phyloP scores from a whole-genome alignment of 345 rosid genomes.

The Populus tremula region DNA sequence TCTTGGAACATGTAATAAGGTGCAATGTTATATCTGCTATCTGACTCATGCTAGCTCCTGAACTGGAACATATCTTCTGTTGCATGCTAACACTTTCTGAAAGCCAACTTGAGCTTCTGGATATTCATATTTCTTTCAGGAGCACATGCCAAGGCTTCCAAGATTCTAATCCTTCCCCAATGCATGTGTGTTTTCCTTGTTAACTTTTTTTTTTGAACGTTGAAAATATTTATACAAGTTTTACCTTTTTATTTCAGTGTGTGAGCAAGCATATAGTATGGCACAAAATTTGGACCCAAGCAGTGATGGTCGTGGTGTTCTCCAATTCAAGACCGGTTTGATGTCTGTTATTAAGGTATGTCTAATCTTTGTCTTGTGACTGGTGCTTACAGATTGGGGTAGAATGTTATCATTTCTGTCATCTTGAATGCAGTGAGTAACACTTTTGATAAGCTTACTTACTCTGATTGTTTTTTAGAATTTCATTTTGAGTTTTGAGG shows the following conservation, averaged over 20 bases:
- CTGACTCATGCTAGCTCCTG: too few species aligned
- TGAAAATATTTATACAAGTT: not conserved
- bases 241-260: conserved; percentile 45
- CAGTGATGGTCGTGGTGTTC: conserved; percentile 96
- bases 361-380: not conserved
- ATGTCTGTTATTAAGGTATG: conserved; percentile 85
- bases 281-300: conserved; percentile 94
- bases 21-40: too few species aligned
- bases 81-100: not conserved
- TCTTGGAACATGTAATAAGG: too few species aligned
- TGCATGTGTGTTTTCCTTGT: too few species aligned
- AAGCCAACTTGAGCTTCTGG: conserved; percentile 1
- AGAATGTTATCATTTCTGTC: not conserved
- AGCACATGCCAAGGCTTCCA: not conserved
- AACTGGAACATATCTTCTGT: too few species aligned
- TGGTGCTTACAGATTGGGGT: not conserved
- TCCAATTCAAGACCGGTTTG: conserved; percentile 98
- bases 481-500: not conserved
- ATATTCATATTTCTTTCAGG: conserved; percentile 2
- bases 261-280: conserved; percentile 95
- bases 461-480: not conserved
- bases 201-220: too few species aligned
- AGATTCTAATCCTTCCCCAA: not conserved
- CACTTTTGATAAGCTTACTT: not conserved
- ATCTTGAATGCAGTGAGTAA: not conserved